These are phyloP conservation scores for Nakaseomyces uthaithaninus DNA, from an alignment of 1,139 yeast species.

Conservation along the genomic window DNA sequence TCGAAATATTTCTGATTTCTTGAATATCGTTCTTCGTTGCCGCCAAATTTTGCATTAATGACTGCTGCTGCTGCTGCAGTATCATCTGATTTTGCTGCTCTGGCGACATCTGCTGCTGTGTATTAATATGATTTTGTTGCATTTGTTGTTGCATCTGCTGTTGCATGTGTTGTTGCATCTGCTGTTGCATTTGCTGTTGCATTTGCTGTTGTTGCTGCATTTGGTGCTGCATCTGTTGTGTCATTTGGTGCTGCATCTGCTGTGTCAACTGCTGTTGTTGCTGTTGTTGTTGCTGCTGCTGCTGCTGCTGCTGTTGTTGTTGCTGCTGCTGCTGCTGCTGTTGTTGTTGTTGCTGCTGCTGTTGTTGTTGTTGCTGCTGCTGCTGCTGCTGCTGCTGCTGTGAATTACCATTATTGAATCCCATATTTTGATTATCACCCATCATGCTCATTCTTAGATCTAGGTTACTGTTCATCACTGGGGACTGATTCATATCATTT, in stretches of 20 bases:
- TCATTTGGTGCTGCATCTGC: slow-evolving; percentile 10
- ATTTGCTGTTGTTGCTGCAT: slow-evolving; percentile 6
- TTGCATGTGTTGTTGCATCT: slow-evolving; percentile 6
- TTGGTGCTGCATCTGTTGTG: slow-evolving; percentile 5
- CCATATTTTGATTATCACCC: not conserved
- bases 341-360: not conserved
- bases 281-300: not conserved
- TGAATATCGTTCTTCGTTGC: slow-evolving; percentile 35
- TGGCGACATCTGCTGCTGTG: slow-evolving; percentile 9
- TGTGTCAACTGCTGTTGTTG: too few relatives aligned
- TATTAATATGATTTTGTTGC: slow-evolving; percentile 6
- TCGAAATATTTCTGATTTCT: slow-evolving; percentile 49
- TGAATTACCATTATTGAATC: not conserved
- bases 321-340: slow-evolving; percentile 1
- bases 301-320: not conserved
- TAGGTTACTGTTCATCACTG: not conserved
- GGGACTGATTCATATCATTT: not conserved
- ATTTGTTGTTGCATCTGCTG: slow-evolving; percentile 7
- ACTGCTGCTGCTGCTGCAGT: slow-evolving; percentile 14
- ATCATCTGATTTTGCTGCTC: slow-evolving; percentile 12
- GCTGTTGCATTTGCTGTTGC: slow-evolving; percentile 7
- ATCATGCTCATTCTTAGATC: not conserved
- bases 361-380: slow-evolving; percentile 2
- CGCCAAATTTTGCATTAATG: slow-evolving; percentile 23
- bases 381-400: not conserved